phyloP scores from a whole-genome alignment of 2,329 filamentous ascomycete genomes.

The Penicillium glabrum region DNA sequence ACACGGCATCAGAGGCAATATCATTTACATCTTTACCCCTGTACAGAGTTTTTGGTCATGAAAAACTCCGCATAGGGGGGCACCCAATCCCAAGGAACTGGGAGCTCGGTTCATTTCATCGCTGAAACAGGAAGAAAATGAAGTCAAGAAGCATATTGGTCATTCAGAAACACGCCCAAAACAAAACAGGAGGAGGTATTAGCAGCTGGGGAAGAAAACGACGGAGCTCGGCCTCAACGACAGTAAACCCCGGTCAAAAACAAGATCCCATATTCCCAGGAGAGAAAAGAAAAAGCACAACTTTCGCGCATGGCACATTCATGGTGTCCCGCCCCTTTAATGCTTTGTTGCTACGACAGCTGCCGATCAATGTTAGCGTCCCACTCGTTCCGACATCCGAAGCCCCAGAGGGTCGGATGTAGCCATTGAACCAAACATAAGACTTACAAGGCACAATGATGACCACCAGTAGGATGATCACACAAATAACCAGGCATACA shows the following conservation, averaged over 20 bases:
- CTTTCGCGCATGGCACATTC: slow-evolving; percentile 16
- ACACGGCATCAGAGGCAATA: slow-evolving; percentile 39
- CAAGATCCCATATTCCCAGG: slow-evolving; percentile 28
- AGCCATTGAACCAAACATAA: neutral
- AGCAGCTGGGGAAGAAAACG: slow-evolving; percentile 34
- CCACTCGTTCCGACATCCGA: neutral
- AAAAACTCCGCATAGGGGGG: neutral
- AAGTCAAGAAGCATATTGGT: slow-evolving; percentile 18
- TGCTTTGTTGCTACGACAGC: neutral
- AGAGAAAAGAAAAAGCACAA: slow-evolving; percentile 23
- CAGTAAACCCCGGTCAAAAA: slow-evolving; percentile 31
- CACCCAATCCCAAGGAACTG: neutral
- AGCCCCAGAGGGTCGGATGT: neutral
- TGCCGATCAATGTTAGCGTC: slow-evolving; percentile 15
- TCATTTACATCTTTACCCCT: slow-evolving; percentile 44
- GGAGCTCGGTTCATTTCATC: slow-evolving; percentile 27
- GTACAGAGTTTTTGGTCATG: neutral
- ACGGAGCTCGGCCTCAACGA: slow-evolving; percentile 29
- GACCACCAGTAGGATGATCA: slow-evolving; percentile 86
- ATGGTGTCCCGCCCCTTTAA: neutral
- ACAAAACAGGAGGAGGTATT: slow-evolving; percentile 37
- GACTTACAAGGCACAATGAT: slow-evolving; percentile 91
- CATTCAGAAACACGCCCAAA: slow-evolving; percentile 34
- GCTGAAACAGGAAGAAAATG: slow-evolving; percentile 28
- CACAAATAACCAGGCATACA: slow-evolving; percentile 87